These are phyloP conservation scores for Geotrichum macrosporum DNA, from an alignment of 1,139 yeast genomes.

Conservation along the genomic window DNA sequence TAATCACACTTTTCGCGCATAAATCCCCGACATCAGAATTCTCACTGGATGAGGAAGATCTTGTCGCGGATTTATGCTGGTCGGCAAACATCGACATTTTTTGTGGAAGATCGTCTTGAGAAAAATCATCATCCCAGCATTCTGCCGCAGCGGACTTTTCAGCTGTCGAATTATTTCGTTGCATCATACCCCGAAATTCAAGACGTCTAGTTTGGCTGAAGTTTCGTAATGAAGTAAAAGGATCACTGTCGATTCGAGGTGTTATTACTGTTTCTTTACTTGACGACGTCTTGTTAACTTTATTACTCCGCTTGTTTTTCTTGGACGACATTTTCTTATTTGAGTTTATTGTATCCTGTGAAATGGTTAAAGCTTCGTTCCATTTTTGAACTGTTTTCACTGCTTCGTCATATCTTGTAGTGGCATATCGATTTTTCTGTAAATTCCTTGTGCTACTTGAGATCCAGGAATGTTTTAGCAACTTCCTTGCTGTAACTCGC, in stretches of 20 bases:
- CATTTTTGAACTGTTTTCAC: slow-evolving; percentile 35
- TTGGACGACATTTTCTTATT: slow-evolving; percentile 4
- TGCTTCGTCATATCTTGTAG: slow-evolving; percentile 33
- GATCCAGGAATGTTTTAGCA: slow-evolving; percentile 64
- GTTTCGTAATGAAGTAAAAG: slow-evolving; percentile 21
- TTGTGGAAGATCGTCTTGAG: slow-evolving; percentile 20
- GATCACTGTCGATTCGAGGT: slow-evolving; percentile 15
- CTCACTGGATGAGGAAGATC: slow-evolving; percentile 5
- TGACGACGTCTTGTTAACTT: neutral
- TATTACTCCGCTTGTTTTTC: neutral
- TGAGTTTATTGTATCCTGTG: slow-evolving; percentile 2
- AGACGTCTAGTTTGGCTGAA: slow-evolving; percentile 26
- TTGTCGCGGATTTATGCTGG: neutral
- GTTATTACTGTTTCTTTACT: neutral
- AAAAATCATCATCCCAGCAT: slow-evolving; percentile 28
- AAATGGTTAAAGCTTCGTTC: slow-evolving; percentile 27
- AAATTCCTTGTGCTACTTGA: slow-evolving; percentile 25
- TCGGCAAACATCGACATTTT: slow-evolving; percentile 17
- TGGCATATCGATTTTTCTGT: slow-evolving; percentile 8
- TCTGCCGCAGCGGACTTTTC: slow-evolving; percentile 21
- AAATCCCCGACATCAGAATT: slow-evolving; percentile 5
- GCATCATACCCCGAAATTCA: slow-evolving; percentile 21
- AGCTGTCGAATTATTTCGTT: slow-evolving; percentile 15
- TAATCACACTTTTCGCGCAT: slow-evolving; percentile 7
- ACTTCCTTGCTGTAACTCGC: slow-evolving; percentile 53